phyloP scores from a whole-genome alignment of 129 eudicot species.

The Pittosporum tobira region DNA sequence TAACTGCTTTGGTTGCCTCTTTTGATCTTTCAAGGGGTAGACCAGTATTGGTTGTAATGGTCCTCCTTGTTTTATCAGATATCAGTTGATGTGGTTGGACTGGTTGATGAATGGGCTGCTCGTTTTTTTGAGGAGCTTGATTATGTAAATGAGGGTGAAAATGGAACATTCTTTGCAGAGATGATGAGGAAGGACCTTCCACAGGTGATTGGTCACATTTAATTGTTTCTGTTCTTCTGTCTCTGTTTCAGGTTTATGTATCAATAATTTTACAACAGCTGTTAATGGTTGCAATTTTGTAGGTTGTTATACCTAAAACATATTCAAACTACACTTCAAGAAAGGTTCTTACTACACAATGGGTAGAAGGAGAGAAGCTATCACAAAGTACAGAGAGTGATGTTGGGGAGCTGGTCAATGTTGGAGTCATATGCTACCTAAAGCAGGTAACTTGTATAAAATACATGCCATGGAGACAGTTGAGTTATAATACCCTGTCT shows the following conservation, averaged over 20 bases:
- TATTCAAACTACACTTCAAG: constrained; percentile 82
- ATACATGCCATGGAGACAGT: not conserved
- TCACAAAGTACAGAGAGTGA: constrained; percentile 98
- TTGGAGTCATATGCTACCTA: constrained; percentile 99
- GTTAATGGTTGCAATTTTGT: constrained; percentile 18
- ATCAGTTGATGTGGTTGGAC: constrained; percentile 96
- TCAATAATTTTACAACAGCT: not conserved
- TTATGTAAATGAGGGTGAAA: constrained; percentile 96
- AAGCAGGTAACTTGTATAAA: constrained; percentile 63
- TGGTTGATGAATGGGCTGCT: constrained; percentile 99
- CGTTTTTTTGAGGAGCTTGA: constrained; percentile 99
- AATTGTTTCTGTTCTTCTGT: not conserved
- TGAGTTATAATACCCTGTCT: not conserved
- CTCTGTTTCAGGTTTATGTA: not conserved
- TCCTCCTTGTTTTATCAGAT: constrained; percentile 32
- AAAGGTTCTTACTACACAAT: constrained; percentile 91
- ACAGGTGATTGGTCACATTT: constrained; percentile 42
- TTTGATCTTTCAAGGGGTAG: constrained; percentile 6
- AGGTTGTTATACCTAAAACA: constrained; percentile 94
- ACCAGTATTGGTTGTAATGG: constrained; percentile 14
- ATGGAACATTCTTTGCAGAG: constrained; percentile 90
- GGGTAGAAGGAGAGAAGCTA: constrained; percentile 99
- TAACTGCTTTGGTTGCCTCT: not conserved
- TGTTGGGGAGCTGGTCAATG: constrained; percentile 97
- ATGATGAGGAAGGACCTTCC: constrained; percentile 99